Percentiles rank a stretch among this genome's conserved stretches.
These are phyloP conservation scores for Lepidopterella palustris DNA, from an alignment of 495 filamentous ascomycete genomes.

Conservation along the genomic window DNA sequence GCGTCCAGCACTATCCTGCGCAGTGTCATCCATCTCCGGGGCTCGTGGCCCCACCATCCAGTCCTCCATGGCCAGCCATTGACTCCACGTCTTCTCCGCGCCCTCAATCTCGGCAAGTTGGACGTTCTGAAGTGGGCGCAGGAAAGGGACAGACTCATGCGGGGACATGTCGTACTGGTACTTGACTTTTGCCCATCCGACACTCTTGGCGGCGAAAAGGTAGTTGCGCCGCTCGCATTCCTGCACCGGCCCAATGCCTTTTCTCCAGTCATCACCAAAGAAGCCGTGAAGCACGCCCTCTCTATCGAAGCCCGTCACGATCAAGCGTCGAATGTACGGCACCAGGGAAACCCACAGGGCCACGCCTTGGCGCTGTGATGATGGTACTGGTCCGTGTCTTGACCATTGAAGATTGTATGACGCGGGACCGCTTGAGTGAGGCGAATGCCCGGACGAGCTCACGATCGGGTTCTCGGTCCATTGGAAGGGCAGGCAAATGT, in stretches of 20 bases:
- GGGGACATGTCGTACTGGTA: constrained; percentile 78
- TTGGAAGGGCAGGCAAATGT: constrained; percentile 72
- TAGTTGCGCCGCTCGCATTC: constrained; percentile 91
- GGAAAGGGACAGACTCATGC: constrained; percentile 77
- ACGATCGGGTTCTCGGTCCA: constrained; percentile 37
- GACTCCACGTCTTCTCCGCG: constrained; percentile 76
- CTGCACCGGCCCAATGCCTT: constrained; percentile 73
- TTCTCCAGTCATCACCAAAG: constrained; percentile 86
- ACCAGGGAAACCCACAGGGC: constrained; percentile 60
- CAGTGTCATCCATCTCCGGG: constrained; percentile 36
- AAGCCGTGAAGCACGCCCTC: constrained; percentile 83
- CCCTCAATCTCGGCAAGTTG: constrained; percentile 72
- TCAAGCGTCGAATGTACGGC: constrained; percentile 83
- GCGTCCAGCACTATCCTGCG: constrained; percentile 9
- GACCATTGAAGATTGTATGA: constrained; percentile 25
- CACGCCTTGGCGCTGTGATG: constrained; percentile 21
- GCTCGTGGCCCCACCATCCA: constrained; percentile 79
- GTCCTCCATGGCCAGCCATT: constrained; percentile 90
- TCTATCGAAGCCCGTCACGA: constrained; percentile 86
- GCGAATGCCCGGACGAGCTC: constrained; percentile 30
- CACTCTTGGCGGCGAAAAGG: constrained; percentile 88
- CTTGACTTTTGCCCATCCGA: constrained; percentile 81
- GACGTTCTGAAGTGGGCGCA: constrained; percentile 69
- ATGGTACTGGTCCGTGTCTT: constrained; percentile 21
- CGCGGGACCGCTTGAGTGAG: constrained; percentile 29